Base-by-base conservation (phyloP, 352 stramenopile species). In the Elongisporangium undulatum region DNA sequence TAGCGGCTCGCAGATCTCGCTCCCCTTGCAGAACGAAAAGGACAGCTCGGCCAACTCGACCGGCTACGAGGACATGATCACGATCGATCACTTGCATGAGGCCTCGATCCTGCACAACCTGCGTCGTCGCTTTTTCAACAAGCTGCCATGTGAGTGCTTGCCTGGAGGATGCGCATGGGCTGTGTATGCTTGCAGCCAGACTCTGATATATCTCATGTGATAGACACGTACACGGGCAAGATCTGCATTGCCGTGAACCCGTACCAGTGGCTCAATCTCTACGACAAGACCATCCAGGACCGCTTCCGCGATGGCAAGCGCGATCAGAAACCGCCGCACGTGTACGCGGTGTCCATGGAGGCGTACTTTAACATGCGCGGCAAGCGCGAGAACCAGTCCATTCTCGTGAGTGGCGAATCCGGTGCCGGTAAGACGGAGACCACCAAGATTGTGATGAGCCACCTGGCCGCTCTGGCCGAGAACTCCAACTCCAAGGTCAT, bases 361-460 rank as follows among this genome's bases (percentile, higher is more conserved):
- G 81, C 85, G 2, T 94, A 94, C 60, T 85, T 82, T 58, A 85
- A 91, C 61, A 92, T 96, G 85, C 69, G 79, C 26, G 66, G 75
- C 29, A 70, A 79, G 20, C 66, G 75, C 49, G 74, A 87, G 49
- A 96, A 98, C 73, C 96, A 99, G 71, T 97, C 89, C 41, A 97
- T 99, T 68, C 72, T 99, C 13, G 93, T 99, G 3, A 96, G 76
- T 51, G 96, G 96, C 34, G 96, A 99, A 68, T 97, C 85, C 13
- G 96, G 96, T 50, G 95, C 96, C 26, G 96, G 96, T 54, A 99
- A 99, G 71, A 99, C 96, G 0, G 94, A 98, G 74, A 98, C 95
- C 12, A 97, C 96, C 17, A 99, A 98, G 74, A 97, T 98, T 63
- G 87, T 97, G 54, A 96, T 98, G 86, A 92, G 85, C 53, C 95